Percentiles rank a stretch among this genome's conserved stretches.
Evolutionary conservation across 2,329 filamentous ascomycete genomes (phyloP).

Genomic region (Fusarium penzigii): DNA sequence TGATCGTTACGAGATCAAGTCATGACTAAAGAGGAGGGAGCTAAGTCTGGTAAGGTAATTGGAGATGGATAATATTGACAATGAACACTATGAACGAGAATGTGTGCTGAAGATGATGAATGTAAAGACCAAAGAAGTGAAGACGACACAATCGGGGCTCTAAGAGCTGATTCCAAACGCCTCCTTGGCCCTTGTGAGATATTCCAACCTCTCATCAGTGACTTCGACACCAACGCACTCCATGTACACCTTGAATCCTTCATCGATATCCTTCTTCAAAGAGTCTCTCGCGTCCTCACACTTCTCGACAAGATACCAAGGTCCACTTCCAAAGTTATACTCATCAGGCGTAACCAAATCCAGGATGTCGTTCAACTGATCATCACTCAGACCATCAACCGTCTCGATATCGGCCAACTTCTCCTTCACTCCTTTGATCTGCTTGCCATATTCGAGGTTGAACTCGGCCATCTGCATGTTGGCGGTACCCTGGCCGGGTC

Average conservation of each 20-base stretch:
- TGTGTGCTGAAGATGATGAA: too few relatives aligned
- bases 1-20: constrained; percentile 48
- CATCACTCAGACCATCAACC: constrained; percentile 29
- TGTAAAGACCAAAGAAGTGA: too few relatives aligned
- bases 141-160: too few relatives aligned
- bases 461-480: constrained; percentile 52
- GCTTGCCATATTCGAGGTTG: constrained; percentile 51
- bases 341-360: constrained; percentile 48
- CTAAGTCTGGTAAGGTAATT: neutral
- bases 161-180: constrained; percentile 42
- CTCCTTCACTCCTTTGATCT: constrained; percentile 39
- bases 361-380: constrained; percentile 43
- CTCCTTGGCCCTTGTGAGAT: constrained; percentile 48
- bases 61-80: too few relatives aligned
- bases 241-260: constrained; percentile 49
- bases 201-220: constrained; percentile 37
- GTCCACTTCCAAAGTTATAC: constrained; percentile 54
- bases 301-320: constrained; percentile 53
- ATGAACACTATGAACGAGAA: too few relatives aligned
- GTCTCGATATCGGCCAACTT: constrained; percentile 33
- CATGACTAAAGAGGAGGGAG: neutral
- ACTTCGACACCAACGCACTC: constrained; percentile 44
- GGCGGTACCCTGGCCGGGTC: constrained; percentile 69
- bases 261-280: constrained; percentile 41
- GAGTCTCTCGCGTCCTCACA: constrained; percentile 38